phyloP scores from a whole-genome alignment of 106 monocot species.

The Acorus calamus region DNA sequence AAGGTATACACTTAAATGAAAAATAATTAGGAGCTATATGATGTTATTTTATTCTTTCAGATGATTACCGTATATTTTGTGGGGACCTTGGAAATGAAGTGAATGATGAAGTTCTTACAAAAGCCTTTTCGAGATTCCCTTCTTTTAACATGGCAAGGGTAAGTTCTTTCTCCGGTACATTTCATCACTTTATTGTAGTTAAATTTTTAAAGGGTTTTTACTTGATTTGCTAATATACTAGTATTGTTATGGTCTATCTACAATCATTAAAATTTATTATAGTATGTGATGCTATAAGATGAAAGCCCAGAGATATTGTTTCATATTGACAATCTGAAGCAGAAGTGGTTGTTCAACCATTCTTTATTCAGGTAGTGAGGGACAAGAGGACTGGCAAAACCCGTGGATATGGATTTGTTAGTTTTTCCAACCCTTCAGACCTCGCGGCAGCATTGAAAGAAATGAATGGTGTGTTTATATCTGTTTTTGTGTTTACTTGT shows the following conservation, averaged over 20 bases:
- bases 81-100: conserved; percentile 97
- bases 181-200: too few species aligned
- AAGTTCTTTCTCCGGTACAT: conserved; percentile 11
- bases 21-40: too few species aligned
- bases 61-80: conserved; percentile 87
- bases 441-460: conserved; percentile 89
- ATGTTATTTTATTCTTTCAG: conserved; percentile 12
- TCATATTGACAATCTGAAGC: background rate
- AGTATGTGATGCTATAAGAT: too few species aligned
- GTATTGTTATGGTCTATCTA: too few species aligned
- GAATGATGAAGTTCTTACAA: conserved; percentile 89
- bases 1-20: too few species aligned
- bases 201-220: too few species aligned
- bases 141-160: conserved; percentile 90
- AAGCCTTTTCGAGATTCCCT: conserved; percentile 81
- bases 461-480: conserved; percentile 62
- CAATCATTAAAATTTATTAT: too few species aligned
- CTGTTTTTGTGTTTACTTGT: too few species aligned
- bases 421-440: conserved; percentile 72
- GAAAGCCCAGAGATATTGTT: too few species aligned
- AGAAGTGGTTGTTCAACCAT: background rate
- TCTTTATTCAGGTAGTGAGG: conserved; percentile 61
- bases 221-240: too few species aligned
- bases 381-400: conserved; percentile 97
- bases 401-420: conserved; percentile 90